phyloP scores from a whole-genome alignment of 2,329 filamentous ascomycete genomes.

The Cadophora luteo-olivacea region DNA sequence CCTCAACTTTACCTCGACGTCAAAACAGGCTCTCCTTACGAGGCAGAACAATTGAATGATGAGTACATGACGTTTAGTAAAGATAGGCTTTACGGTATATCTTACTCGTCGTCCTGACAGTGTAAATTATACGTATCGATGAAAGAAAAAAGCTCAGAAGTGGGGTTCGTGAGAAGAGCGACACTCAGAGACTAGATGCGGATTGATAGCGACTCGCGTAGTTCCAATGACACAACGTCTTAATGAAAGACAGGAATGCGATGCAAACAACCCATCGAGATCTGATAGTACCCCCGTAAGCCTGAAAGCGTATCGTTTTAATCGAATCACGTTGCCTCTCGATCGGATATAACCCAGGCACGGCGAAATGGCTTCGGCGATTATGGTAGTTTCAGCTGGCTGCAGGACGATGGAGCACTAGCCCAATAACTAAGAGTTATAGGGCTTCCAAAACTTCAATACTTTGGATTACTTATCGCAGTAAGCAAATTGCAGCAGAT shows the following conservation, averaged over 20 bases:
- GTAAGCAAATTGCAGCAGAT: background rate
- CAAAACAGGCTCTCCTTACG: background rate
- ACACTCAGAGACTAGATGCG: too few species aligned
- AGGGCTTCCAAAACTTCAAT: background rate
- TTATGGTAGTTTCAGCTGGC: background rate
- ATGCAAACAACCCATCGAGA: background rate
- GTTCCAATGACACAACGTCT: background rate
- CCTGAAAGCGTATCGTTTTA: background rate
- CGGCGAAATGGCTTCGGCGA: background rate
- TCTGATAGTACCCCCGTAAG: background rate
- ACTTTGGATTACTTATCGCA: background rate
- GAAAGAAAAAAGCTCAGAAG: too few species aligned
- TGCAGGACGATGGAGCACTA: background rate
- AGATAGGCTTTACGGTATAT: background rate
- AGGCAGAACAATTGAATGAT: background rate
- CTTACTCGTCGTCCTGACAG: too few species aligned
- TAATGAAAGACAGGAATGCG: background rate
- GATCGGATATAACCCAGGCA: background rate
- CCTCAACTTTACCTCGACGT: slow-evolving; percentile 2
- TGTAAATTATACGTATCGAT: too few species aligned
- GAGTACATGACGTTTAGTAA: background rate
- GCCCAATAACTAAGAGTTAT: background rate
- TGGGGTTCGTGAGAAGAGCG: too few species aligned
- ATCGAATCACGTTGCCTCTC: background rate
- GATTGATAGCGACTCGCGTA: background rate